Base-by-base conservation (phyloP, 306 rosid species). In the Cyamopsis tetragonoloba region DNA sequence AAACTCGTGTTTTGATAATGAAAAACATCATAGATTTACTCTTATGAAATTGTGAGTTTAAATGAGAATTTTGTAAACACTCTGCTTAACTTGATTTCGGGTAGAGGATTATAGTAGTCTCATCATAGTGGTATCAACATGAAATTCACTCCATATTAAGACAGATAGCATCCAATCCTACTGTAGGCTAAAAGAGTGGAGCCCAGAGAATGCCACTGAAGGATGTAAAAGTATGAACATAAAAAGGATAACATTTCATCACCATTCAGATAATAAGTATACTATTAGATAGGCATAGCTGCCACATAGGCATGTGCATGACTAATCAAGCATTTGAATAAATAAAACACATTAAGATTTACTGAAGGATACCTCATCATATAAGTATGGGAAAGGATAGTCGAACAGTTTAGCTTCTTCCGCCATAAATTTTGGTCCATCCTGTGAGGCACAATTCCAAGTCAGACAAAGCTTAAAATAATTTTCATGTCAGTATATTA, bases 351-450 rank as follows among this genome's bases (percentile, higher is more conserved):
- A 37, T 20, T n/a, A 41, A 17, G 39, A 66, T 14, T 63, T 72
- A 44, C 54, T 15, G 32, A 14, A 62, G 41, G 43, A 51, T 70
- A 89, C 98, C 93, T 88, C 96, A 6, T 93, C 98, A 30, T 88
- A 88, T 18, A 89, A 76, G 79, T 93, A 93, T 27, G 98, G 98
- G 71, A 93, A 93, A 43, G 98, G 91, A 76, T 89, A 93, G 26
- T 73, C 82, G 56, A 84, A 83, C 72, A 76, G 75, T 50, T 80
- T 84, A 74, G 96, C 95, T 4, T 93, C 98, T 83, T 88, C 97
- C 14, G 91, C 89, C 96, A 93, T 93, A 72, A 78, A 83, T 76
- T 80, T 70, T 6, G 98, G 96, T 68, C 98, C 98, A 79, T 93
- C 98, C 97, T 93, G 89, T 72, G 82, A 86, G 62, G 71, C 81